Conservation (phyloP, 352 stramenopile species). For the Phytophthora cryptogea region DNA sequence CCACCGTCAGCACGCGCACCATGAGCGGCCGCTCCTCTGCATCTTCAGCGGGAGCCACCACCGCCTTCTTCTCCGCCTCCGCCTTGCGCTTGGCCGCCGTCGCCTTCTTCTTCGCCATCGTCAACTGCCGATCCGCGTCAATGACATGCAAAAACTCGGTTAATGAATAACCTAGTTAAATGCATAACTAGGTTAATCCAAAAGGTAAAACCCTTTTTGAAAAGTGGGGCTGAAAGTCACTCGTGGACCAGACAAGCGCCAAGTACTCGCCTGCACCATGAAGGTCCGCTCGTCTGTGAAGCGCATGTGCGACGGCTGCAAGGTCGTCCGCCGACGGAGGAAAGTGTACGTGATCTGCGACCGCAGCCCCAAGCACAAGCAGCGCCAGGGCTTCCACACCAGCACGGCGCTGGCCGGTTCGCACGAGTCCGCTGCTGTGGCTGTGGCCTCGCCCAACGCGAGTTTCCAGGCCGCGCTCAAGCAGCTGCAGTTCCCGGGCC, state of each 20-base stretch:
- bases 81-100: constrained; percentile 7
- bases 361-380: constrained; percentile 92
- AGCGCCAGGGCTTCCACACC: constrained; percentile 92
- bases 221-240: constrained; percentile 24
- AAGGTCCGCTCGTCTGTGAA: constrained; percentile 92
- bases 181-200: too few species aligned
- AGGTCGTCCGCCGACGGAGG: constrained; percentile 84
- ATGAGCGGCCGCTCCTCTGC: constrained; percentile 44
- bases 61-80: constrained; percentile 16
- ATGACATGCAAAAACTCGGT: constrained; percentile 1
- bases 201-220: neutral
- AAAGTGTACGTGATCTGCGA: constrained; percentile 93
- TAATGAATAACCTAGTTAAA: too few species aligned
- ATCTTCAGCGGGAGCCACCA: neutral
- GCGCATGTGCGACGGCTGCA: constrained; percentile 92
- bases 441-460: constrained; percentile 88
- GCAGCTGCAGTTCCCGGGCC: constrained; percentile 93
- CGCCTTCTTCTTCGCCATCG: constrained; percentile 19
- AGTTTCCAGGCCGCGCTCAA: constrained; percentile 93
- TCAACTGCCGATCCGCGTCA: neutral
- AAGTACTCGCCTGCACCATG: constrained; percentile 51
- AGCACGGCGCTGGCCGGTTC: constrained; percentile 40
- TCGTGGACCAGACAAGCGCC: constrained; percentile 30
- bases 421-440: constrained; percentile 24
- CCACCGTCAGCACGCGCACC: constrained; percentile 63